phyloP scores from a whole-genome alignment of 441 rosid genomes.

The Gossypium gossypioides region DNA sequence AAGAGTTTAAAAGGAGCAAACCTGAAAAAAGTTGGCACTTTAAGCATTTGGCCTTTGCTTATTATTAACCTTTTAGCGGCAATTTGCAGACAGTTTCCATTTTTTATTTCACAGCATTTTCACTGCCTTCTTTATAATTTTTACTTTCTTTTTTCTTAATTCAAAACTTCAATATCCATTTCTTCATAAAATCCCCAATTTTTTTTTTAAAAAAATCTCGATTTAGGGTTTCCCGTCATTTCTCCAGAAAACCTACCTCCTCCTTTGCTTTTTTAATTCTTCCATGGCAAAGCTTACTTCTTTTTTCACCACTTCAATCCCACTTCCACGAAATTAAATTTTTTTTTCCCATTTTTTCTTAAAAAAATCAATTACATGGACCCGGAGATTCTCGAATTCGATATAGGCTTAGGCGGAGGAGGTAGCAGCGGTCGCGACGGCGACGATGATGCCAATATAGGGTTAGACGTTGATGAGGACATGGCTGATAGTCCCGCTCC shows the following conservation, averaged over 20 bases:
- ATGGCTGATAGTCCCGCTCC: constrained; percentile 46
- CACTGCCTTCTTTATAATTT: too few species aligned
- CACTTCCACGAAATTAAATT: not conserved
- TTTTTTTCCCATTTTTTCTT: not conserved
- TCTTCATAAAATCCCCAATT: not conserved
- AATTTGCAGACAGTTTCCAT: not conserved
- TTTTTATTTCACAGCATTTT: too few species aligned
- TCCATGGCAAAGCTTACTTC: not conserved
- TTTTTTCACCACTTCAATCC: not conserved
- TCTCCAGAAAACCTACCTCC: constrained; percentile 16
- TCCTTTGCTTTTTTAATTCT: not conserved
- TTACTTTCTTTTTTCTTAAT: not conserved
- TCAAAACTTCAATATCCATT: not conserved
- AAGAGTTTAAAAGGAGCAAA: too few species aligned
- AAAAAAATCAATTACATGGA: constrained; percentile 35
- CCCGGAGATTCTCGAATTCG: constrained; percentile 73
- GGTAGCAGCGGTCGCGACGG: constrained; percentile 38
- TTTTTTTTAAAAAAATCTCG: not conserved
- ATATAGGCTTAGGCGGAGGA: constrained; percentile 59
- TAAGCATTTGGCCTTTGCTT: too few species aligned
- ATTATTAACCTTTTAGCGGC: too few species aligned
- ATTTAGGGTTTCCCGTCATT: constrained; percentile 14
- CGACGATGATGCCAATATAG: constrained; percentile 38
- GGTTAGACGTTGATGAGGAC: constrained; percentile 56
- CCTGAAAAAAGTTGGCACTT: not conserved